A percentile compares a stretch with the other conserved stretches of the same genome.
Evolutionary conservation across 768 basidiomycete genomes (phyloP).

Genomic region (Agaricus bisporus): DNA sequence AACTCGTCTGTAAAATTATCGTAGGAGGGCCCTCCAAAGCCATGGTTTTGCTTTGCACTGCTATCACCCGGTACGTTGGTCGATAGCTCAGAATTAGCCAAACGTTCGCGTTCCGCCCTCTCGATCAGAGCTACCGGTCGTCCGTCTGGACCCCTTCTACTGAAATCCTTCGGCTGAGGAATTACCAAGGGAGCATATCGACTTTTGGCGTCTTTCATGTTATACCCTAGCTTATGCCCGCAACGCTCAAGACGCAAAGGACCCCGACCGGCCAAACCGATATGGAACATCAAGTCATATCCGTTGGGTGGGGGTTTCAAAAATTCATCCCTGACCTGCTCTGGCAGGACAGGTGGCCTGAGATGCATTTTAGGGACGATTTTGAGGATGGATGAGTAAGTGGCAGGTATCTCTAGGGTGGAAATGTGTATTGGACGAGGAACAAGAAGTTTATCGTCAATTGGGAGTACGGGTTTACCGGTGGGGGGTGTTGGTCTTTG

Average conservation of each 20-base stretch:
- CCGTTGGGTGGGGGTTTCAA: slow-evolving; percentile 39
- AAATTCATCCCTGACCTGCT: slow-evolving; percentile 24
- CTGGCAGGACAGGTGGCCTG: slow-evolving; percentile 48
- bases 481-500: slow-evolving; percentile 3
- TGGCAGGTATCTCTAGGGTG: slow-evolving; percentile 49
- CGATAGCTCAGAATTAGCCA: slow-evolving; percentile 5
- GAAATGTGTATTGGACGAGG: slow-evolving; percentile 54
- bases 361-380: slow-evolving; percentile 53
- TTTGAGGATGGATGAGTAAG: slow-evolving; percentile 50
- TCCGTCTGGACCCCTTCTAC: slow-evolving; percentile 28
- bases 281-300: slow-evolving; percentile 67
- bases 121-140: slow-evolving; percentile 18
- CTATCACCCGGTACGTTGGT: slow-evolving; percentile 7
- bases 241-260: slow-evolving; percentile 56
- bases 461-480: slow-evolving; percentile 3
- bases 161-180: slow-evolving; percentile 34
- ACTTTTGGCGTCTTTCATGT: slow-evolving; percentile 59
- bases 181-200: slow-evolving; percentile 48
- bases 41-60: slow-evolving; percentile 7
- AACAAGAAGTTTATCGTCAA: slow-evolving; percentile 13
- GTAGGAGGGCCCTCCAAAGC: slow-evolving; percentile 33
- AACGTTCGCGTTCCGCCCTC: slow-evolving; percentile 18
- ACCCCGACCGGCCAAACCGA: slow-evolving; percentile 63
- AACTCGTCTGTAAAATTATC: slow-evolving; percentile 51
- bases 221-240: slow-evolving; percentile 65